A percentile compares a stretch with the other conserved stretches of the same genome.
Conservation (phyloP, 371 early-diverging fungal genomes). For the Mucor ambiguus region DNA sequence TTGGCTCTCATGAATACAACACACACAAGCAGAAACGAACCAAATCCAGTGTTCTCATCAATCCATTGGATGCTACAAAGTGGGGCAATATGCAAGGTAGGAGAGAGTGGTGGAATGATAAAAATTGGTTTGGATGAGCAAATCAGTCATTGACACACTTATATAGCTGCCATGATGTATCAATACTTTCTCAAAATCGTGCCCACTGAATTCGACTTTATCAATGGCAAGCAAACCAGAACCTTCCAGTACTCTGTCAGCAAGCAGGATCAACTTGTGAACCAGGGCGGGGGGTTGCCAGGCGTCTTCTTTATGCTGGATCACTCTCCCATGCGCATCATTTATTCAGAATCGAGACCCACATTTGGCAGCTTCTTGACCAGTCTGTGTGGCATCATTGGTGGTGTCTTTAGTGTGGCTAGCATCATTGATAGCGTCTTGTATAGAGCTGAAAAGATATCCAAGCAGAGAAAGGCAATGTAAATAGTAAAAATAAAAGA, state of each 20-base stretch:
- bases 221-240: constrained; percentile 65
- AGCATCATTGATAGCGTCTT: constrained; percentile 86
- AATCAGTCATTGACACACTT: background rate
- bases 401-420: constrained; percentile 94
- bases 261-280: constrained; percentile 68
- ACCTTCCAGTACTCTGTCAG: constrained; percentile 96
- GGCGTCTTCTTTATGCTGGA: constrained; percentile 93
- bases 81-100: constrained; percentile 55
- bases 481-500: constrained; percentile 11
- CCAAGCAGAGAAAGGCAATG: constrained; percentile 43
- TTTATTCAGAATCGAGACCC: constrained; percentile 77
- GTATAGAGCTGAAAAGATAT: constrained; percentile 79
- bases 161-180: constrained; percentile 57
- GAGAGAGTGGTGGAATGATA: background rate
- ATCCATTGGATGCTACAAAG: constrained; percentile 76
- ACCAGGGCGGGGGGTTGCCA: constrained; percentile 56
- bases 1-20: constrained; percentile 65
- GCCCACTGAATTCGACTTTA: constrained; percentile 76
- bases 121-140: background rate
- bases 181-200: constrained; percentile 96
- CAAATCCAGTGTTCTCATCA: constrained; percentile 51
- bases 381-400: constrained; percentile 91
- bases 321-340: constrained; percentile 95
- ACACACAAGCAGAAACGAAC: constrained; percentile 38
- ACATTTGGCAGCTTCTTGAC: constrained; percentile 88